Conservation (phyloP, 2,329 filamentous ascomycete species). For the Fusarium subglutinans region DNA sequence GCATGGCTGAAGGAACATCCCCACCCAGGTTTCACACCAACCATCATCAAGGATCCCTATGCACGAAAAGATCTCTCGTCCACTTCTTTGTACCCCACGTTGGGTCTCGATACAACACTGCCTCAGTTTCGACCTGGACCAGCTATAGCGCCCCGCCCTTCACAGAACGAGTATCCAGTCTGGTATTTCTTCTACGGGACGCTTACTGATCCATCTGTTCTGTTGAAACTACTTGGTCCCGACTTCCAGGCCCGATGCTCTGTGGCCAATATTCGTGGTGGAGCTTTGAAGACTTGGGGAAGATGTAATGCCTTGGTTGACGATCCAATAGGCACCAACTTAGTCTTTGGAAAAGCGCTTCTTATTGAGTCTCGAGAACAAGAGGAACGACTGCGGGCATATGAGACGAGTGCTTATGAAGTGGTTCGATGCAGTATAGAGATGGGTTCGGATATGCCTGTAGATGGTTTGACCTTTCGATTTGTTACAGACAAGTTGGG, state of each 20-base stretch:
- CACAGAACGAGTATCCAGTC: constrained; percentile 1
- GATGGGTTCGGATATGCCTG: neutral
- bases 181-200: constrained; percentile 18
- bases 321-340: neutral
- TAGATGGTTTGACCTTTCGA: neutral
- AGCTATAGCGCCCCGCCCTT: neutral
- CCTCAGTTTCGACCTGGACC: neutral
- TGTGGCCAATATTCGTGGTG: neutral
- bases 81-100: neutral
- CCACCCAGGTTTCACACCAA: neutral
- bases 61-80: neutral
- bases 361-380: neutral
- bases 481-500: too few relatives aligned
- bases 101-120: constrained; percentile 11
- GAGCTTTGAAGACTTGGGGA: neutral
- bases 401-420: constrained; percentile 8
- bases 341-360: neutral
- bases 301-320: constrained; percentile 2
- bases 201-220: neutral
- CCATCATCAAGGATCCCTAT: neutral
- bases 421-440: neutral
- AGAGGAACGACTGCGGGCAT: neutral
- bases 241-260: neutral
- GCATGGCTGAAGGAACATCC: neutral
- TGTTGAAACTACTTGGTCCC: neutral